Base-by-base conservation (phyloP, 441 rosid species). In the Erodium texanum region DNA sequence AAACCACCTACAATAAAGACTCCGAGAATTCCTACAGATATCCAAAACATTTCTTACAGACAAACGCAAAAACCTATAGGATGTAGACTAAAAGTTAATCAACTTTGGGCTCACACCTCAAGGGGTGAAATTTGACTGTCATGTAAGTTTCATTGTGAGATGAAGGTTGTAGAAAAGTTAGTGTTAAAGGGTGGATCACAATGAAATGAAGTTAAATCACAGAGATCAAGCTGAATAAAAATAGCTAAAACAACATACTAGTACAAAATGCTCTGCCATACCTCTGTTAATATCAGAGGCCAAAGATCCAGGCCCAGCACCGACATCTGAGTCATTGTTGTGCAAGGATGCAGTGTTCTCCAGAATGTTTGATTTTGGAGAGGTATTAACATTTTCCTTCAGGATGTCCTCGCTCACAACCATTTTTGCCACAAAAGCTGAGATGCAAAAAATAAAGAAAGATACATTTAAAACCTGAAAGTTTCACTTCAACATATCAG, bases 381-480 rank as follows among this genome's bases (percentile, higher is more conserved):
- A 85, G 24, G 74, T 68, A 74, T 75, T 82, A 48, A 78, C 76
- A 68, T 83, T 84, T 45, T 80, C 82, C 68, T 76, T 71, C 24
- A 70, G 70, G 52, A 77, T 69, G 12, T 84, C 86, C 74, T 88
- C 93, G 68, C 85, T 78, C 70, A 81, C 70, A 73, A 85, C 74
- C 74, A 87, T 68, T 73, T 82, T 89, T 3, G 86, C 78, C 66
- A 85, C 94, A 76, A 90, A 90, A 62, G 94, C 97, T 93, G 80
- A 70, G 72, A 67, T 24, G 20, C 2, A 68, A 72, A 29, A 67
- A 20, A 65, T 61, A 3, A 63, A 16, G 5, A 1, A 23, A 65
- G 1, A 20, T 38, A 20, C 43, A 62, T n/a, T 18, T 10, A 16
- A 52, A 58, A 59, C 29, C 20, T 38, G 27, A 23, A 18, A 36